Evolutionary conservation across 2,329 filamentous ascomycete species (phyloP).

Genomic region (Claviceps purpurea): DNA sequence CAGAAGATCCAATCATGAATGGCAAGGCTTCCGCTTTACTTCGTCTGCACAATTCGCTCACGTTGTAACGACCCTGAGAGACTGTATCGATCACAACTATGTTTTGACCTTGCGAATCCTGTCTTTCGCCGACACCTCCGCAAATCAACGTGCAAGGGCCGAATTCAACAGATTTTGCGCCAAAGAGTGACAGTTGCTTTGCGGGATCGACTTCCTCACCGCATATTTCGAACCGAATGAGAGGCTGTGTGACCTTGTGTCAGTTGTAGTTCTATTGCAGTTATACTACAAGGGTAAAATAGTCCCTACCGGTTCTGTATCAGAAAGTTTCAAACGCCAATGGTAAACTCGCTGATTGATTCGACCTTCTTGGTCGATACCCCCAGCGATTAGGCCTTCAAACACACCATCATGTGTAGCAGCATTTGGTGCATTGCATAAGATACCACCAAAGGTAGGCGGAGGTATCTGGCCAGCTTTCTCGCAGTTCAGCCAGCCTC

Average conservation of each 20-base stretch:
- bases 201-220: background rate
- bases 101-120: conserved; percentile 16
- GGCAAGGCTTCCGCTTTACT: conserved; percentile 25
- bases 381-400: conserved; percentile 56
- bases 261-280: background rate
- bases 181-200: conserved; percentile 17
- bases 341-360: conserved; percentile 49
- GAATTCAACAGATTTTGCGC: conserved; percentile 15
- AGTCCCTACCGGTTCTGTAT: background rate
- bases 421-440: conserved; percentile 17
- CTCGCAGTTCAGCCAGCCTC: conserved; percentile 34
- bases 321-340: conserved; percentile 33
- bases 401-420: conserved; percentile 19
- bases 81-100: conserved; percentile 12
- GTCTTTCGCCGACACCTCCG: conserved; percentile 19
- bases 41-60: conserved; percentile 2
- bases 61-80: conserved; percentile 22
- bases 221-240: conserved; percentile 13
- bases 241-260: conserved; percentile 10
- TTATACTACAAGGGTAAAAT: background rate
- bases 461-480: conserved; percentile 21
- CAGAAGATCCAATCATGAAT: conserved; percentile 57
- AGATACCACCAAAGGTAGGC: conserved; percentile 29
- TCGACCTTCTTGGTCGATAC: conserved; percentile 51
- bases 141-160: conserved; percentile 15